Evolutionary conservation across 768 basidiomycete species (phyloP).

Genomic region (Thelephora ganbajun): DNA sequence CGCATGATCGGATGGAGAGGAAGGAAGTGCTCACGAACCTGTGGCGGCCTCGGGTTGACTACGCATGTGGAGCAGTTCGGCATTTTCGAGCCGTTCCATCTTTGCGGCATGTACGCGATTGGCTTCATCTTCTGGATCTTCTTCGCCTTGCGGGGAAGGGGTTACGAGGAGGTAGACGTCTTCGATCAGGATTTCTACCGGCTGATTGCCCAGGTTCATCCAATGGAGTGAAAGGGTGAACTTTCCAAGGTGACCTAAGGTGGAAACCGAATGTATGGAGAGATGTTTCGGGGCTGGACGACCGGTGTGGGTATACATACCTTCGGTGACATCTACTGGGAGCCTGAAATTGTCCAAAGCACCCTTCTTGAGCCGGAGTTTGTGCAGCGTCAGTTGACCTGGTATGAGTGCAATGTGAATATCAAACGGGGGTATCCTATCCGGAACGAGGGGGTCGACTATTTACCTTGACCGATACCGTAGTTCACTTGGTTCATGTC

Average conservation of each 20-base stretch:
- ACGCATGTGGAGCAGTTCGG: slow-evolving; percentile 67
- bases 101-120: slow-evolving; percentile 72
- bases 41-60: slow-evolving; percentile 36
- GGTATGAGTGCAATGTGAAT: neutral
- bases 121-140: slow-evolving; percentile 78
- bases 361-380: slow-evolving; percentile 81
- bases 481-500: slow-evolving; percentile 92
- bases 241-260: slow-evolving; percentile 67
- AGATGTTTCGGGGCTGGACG: neutral
- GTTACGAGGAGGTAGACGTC: slow-evolving; percentile 91
- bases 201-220: slow-evolving; percentile 80
- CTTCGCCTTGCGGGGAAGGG: slow-evolving; percentile 54
- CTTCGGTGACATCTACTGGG: slow-evolving; percentile 91
- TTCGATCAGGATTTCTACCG: slow-evolving; percentile 83
- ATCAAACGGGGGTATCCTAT: neutral
- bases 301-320: slow-evolving; percentile 20
- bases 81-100: slow-evolving; percentile 75
- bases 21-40: slow-evolving; percentile 20
- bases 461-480: slow-evolving; percentile 75
- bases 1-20: no score
- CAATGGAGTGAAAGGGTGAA: slow-evolving; percentile 80
- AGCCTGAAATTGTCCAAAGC: slow-evolving; percentile 91
- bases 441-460: neutral
- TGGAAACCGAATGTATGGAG: neutral
- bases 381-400: slow-evolving; percentile 70